Percentiles rank a stretch among this genome's conserved stretches.
Evolutionary conservation across 2,329 filamentous ascomycete genomes (phyloP).

Genomic region (Epichloe aotearoae): DNA sequence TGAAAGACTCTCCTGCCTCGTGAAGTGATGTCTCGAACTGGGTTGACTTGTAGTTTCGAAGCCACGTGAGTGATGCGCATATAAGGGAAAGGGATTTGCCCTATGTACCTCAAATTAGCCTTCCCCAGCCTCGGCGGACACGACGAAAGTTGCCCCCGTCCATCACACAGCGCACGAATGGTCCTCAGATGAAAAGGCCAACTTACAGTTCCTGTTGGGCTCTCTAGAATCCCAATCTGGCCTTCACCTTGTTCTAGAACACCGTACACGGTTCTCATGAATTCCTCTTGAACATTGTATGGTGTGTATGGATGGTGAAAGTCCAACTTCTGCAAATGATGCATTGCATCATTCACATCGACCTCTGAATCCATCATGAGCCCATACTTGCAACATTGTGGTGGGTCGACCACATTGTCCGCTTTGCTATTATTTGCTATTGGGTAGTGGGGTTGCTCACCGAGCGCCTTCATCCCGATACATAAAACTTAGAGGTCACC

Average conservation of each 20-base stretch:
- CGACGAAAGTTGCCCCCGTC: background rate
- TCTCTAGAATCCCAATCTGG: constrained; percentile 80
- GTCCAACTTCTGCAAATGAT: constrained; percentile 28
- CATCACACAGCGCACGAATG: background rate
- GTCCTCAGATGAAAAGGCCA: background rate
- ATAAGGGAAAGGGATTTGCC: constrained; percentile 90
- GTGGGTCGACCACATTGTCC: background rate
- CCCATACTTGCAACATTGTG: background rate
- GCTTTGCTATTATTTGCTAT: background rate
- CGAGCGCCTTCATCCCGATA: constrained; percentile 10
- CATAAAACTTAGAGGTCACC: constrained; percentile 14
- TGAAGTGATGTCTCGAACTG: constrained; percentile 40
- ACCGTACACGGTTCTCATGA: constrained; percentile 73
- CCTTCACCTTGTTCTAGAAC: constrained; percentile 58
- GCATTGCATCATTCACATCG: constrained; percentile 9
- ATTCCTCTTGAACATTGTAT: constrained; percentile 75
- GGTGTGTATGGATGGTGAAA: constrained; percentile 84
- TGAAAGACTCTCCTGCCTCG: constrained; percentile 27
- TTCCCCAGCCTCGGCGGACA: too few species aligned
- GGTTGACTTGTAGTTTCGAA: constrained; percentile 64
- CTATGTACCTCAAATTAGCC: constrained; percentile 19
- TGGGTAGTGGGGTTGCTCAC: background rate
- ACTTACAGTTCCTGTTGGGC: constrained; percentile 66
- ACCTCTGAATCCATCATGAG: constrained; percentile 5
- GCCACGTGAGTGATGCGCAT: constrained; percentile 78